phyloP scores from a whole-genome alignment of 2,329 filamentous ascomycete genomes.

The Verticillium alfalfae region DNA sequence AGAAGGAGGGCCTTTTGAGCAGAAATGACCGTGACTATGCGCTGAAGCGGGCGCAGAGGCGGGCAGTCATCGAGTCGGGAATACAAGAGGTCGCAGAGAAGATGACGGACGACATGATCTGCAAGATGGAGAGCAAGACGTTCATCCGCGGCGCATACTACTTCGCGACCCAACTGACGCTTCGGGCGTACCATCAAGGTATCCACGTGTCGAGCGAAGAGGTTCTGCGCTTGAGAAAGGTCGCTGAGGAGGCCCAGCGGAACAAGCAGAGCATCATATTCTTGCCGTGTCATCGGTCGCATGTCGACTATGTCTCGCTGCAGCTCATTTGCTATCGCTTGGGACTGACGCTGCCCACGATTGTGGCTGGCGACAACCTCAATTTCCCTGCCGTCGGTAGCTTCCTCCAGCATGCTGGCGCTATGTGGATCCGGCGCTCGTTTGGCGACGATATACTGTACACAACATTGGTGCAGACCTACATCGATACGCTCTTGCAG shows the following conservation, averaged over 20 bases:
- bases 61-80: constrained; percentile 62
- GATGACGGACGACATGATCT: constrained; percentile 94
- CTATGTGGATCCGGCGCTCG: constrained; percentile 90
- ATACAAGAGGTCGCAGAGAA: constrained; percentile 77
- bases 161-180: constrained; percentile 77
- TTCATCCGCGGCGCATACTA: constrained; percentile 95
- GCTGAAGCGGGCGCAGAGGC: constrained; percentile 47
- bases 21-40: constrained; percentile 49
- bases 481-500: constrained; percentile 87
- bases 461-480: constrained; percentile 86
- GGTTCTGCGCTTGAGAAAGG: constrained; percentile 72
- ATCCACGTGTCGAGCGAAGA: constrained; percentile 96
- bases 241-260: constrained; percentile 75
- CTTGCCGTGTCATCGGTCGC: constrained; percentile 86
- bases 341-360: constrained; percentile 80
- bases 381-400: constrained; percentile 87
- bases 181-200: constrained; percentile 90
- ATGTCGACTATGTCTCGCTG: constrained; percentile 92
- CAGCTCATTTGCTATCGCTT: constrained; percentile 94
- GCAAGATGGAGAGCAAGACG: constrained; percentile 92
- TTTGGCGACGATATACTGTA: constrained; percentile 93
- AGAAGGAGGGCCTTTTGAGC: constrained; percentile 64
- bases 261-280: constrained; percentile 97
- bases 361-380: constrained; percentile 92
- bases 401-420: constrained; percentile 92